Base-by-base conservation (phyloP, 495 filamentous ascomycete genomes). In the Aspergillus incahuasiensis region DNA sequence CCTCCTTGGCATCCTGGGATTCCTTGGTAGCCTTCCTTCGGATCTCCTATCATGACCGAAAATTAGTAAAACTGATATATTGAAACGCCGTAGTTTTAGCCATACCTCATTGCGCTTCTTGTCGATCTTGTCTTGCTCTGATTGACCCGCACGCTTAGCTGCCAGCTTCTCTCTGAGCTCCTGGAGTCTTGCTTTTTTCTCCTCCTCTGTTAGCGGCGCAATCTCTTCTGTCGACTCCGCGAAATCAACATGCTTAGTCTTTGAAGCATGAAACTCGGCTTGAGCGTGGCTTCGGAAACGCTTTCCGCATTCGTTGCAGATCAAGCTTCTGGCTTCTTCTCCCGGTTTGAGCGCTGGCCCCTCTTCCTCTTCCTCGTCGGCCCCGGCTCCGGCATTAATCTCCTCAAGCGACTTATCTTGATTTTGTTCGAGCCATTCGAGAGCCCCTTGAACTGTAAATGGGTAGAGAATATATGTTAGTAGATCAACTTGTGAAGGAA, bases 251-350 rank as follows among this genome's bases (percentile, higher is more conserved):
- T 99, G 94, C 44, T 87, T 84, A 5, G 89, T 89, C 71, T 92
- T 95, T 52, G 81, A 81, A 30, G 91, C 95, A 70, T 99, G 94
- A 66, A 90, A 96, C 59, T 95, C 85, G 6, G 91, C 95, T 61
- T 88, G 83, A 13, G 82, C 85, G 46, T 82, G 78, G 71, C 82
- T 88, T 51, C 90, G 79, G 73, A 99, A 94, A 65, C 86, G 89
- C 75, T 95, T 95, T 46, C 86, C 86, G 63, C 94, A 99, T 40
- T 96, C 92, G 50, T 94, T 91, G 82, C 94, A 99, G 18, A 87
- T 79, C 24, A 89, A 73, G 62, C 83, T 86, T 38, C 76, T 74
- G 15, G 87, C 82, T 57, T 79, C 72, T 60, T 84, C 83, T 46
- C 85, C 86, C 20, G 80, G 80, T 51, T 86, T 76, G 8, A 88